phyloP scores from a whole-genome alignment of 352 stramenopile species.

The Pythium aristosporum region DNA sequence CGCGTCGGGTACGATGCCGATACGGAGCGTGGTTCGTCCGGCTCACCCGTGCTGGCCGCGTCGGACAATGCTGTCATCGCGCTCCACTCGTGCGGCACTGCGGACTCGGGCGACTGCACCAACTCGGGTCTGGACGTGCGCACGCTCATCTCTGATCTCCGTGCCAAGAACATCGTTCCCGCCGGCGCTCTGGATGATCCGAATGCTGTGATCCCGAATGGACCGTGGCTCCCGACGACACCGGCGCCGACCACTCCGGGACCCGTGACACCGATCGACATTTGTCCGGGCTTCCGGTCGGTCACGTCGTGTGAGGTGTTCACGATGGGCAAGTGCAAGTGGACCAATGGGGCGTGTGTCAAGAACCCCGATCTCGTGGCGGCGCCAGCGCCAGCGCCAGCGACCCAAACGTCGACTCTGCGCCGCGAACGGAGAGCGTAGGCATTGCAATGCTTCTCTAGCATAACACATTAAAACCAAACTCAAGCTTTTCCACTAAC shows the following conservation, averaged over 20 bases:
- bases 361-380: too few relatives aligned
- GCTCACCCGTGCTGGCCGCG: slow-evolving; percentile 39
- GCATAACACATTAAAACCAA: too few relatives aligned
- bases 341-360: too few relatives aligned
- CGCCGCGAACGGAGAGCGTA: too few relatives aligned
- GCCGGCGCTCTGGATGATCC: slow-evolving; percentile 29
- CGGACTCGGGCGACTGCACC: slow-evolving; percentile 12
- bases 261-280: background rate
- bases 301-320: too few relatives aligned
- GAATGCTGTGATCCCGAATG: background rate
- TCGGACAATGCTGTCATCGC: slow-evolving; percentile 45
- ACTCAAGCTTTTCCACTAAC: too few relatives aligned
- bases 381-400: too few relatives aligned
- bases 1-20: slow-evolving; percentile 45
- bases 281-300: too few relatives aligned
- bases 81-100: slow-evolving; percentile 47
- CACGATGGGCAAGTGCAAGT: too few relatives aligned
- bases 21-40: too few relatives aligned
- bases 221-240: slow-evolving; percentile 21
- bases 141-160: slow-evolving; percentile 34
- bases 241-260: slow-evolving; percentile 8
- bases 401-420: too few relatives aligned
- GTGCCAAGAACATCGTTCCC: slow-evolving; percentile 28
- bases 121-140: slow-evolving; percentile 41
- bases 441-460: too few relatives aligned